Evolutionary conservation across 257 asterid genomes (phyloP).

Genomic region (Solanum chiquidenum): DNA sequence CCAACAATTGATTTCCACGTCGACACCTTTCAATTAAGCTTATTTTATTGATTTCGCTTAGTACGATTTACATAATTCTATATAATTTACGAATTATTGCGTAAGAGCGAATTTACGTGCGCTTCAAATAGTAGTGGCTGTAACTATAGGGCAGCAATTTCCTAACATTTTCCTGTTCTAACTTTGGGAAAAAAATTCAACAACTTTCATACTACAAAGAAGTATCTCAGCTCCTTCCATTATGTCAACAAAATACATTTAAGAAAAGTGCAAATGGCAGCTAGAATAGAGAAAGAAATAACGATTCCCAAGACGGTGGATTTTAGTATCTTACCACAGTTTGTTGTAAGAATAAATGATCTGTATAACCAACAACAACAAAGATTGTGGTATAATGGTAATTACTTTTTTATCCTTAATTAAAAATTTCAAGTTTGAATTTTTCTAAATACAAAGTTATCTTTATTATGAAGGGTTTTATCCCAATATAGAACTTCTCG

Average conservation of each 20-base stretch:
- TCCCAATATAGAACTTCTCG: not conserved
- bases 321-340: not conserved
- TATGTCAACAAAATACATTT: not conserved
- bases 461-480: too few relatives aligned
- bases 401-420: too few relatives aligned
- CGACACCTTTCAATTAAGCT: not conserved
- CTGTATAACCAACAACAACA: too few relatives aligned
- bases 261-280: not conserved
- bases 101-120: not conserved
- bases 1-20: not conserved
- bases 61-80: too few relatives aligned
- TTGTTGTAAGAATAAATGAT: not conserved
- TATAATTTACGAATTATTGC: too few relatives aligned
- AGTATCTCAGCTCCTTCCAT: not conserved
- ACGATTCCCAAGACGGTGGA: not conserved
- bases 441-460: fast-evolving
- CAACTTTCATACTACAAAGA: not conserved
- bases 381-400: not conserved
- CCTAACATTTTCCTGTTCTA: not conserved
- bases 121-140: not conserved
- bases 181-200: not conserved
- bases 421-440: too few relatives aligned
- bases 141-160: not conserved
- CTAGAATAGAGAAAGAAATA: not conserved
- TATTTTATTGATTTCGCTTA: not conserved